These are phyloP conservation scores for Saccharomycopsis hybrid DNA, from an alignment of 1,139 yeast species.

Conservation along the genomic window DNA sequence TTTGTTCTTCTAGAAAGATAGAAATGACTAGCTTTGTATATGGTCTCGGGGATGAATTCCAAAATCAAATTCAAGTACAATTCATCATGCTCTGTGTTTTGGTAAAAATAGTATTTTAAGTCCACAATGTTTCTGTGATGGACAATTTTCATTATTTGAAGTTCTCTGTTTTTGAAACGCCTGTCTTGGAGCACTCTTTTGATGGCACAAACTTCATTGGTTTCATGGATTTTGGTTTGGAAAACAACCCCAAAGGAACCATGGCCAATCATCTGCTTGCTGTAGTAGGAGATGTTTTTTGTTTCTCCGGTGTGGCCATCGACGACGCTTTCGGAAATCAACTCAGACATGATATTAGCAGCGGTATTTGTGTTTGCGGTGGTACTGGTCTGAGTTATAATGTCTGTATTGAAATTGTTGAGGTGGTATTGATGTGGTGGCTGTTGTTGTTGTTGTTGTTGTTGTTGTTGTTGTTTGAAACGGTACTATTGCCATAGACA, in stretches of 20 bases:
- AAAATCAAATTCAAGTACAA: constrained; percentile 80
- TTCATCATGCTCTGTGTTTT: constrained; percentile 72
- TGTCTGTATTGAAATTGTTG: background rate
- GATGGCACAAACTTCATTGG: constrained; percentile 80
- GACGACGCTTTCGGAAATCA: constrained; percentile 63
- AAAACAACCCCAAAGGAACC: constrained; percentile 97
- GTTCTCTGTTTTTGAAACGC: constrained; percentile 91
- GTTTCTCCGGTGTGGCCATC: constrained; percentile 68
- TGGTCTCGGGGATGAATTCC: constrained; percentile 91
- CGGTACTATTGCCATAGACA: no score
- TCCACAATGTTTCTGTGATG: constrained; percentile 85
- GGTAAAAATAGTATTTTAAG: constrained; percentile 81
- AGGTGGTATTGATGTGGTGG: background rate
- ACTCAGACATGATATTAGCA: constrained; percentile 32
- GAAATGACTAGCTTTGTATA: constrained; percentile 84
- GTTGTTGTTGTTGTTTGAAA: no score
- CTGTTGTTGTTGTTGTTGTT: no score
- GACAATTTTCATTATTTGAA: constrained; percentile 89
- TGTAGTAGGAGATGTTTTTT: constrained; percentile 58
- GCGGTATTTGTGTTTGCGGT: background rate
- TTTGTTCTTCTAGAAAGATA: constrained; percentile 63
- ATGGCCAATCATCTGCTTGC: constrained; percentile 85
- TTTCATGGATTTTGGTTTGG: constrained; percentile 72
- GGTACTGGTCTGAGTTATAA: background rate
- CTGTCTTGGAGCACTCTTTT: constrained; percentile 92